Conservation (phyloP, 495 filamentous ascomycete genomes). For the Apiosordaria backusii region DNA sequence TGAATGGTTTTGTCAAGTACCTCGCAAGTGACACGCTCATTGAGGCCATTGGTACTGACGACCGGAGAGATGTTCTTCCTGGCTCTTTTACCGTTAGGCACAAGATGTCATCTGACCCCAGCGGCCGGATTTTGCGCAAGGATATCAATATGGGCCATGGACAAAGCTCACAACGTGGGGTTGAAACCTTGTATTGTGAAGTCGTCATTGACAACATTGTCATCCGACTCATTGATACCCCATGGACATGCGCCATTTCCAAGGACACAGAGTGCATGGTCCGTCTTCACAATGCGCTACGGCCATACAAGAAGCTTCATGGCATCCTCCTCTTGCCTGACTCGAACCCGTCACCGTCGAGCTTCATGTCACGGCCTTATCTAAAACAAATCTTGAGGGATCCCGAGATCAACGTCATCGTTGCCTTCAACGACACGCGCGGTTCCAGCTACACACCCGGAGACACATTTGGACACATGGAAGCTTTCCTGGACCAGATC, state of each 20-base stretch:
- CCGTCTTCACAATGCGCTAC: too few relatives aligned
- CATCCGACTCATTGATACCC: too few relatives aligned
- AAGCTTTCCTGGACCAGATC: constrained; percentile 28
- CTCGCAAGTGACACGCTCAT: constrained; percentile 35
- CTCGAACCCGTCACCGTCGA: constrained; percentile 40
- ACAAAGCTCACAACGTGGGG: too few relatives aligned
- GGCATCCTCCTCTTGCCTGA: constrained; percentile 49
- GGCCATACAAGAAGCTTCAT: constrained; percentile 36
- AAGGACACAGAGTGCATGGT: too few relatives aligned
- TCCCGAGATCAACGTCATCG: constrained; percentile 39
- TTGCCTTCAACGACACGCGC: constrained; percentile 46
- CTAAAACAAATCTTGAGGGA: constrained; percentile 44
- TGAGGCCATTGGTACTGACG: constrained; percentile 25
- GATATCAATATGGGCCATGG: constrained; percentile 26
- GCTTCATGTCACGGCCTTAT: constrained; percentile 39
- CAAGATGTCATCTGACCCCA: constrained; percentile 21
- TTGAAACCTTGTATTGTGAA: too few relatives aligned
- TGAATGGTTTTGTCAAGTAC: constrained; percentile 48
- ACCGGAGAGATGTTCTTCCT: constrained; percentile 36
- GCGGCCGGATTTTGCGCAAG: constrained; percentile 18
- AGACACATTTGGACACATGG: constrained; percentile 38
- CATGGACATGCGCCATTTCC: too few relatives aligned
- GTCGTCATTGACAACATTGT: too few relatives aligned
- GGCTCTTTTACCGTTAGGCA: constrained; percentile 37
- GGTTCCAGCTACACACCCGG: constrained; percentile 42